Conservation (phyloP, 2,329 filamentous ascomycete genomes). For the Apiospora saccharicola region DNA sequence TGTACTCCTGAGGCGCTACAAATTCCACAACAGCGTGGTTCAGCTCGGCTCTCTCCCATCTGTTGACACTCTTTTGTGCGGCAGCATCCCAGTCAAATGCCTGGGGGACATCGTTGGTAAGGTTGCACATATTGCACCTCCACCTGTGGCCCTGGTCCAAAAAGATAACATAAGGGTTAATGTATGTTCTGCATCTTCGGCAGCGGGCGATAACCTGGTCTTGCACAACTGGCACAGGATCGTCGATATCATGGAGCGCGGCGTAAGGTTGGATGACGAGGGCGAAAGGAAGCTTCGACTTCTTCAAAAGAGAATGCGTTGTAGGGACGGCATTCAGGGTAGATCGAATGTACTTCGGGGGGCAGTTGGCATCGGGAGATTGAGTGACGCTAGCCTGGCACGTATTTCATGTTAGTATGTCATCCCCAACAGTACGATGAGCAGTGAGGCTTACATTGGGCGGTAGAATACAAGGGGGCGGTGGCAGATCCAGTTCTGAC, state of each 20-base stretch:
- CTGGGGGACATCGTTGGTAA: constrained; percentile 98
- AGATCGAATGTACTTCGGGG: constrained; percentile 92
- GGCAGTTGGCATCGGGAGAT: constrained; percentile 89
- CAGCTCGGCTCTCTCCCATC: constrained; percentile 90
- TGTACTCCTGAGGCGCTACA: constrained; percentile 97
- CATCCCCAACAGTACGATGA: background rate
- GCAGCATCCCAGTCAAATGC: constrained; percentile 98
- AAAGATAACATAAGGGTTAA: constrained; percentile 97
- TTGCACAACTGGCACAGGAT: constrained; percentile 88
- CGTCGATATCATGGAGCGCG: constrained; percentile 90
- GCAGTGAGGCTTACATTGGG: constrained; percentile 75
- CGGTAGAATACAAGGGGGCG: constrained; percentile 88
- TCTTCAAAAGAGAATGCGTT: constrained; percentile 91
- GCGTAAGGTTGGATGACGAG: constrained; percentile 96
- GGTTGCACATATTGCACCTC: constrained; percentile 99
- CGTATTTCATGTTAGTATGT: constrained; percentile 47
- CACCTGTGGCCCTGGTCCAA: constrained; percentile 96
- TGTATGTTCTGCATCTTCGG: constrained; percentile 93
- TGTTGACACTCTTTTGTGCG: constrained; percentile 87
- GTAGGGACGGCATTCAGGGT: constrained; percentile 94
- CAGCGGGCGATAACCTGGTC: constrained; percentile 98
- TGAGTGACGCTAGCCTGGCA: constrained; percentile 84
- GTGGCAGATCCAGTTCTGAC: constrained; percentile 87
- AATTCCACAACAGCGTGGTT: constrained; percentile 98
- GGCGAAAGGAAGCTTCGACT: constrained; percentile 94